Base-by-base conservation (phyloP, 176 grass and related monocot species). In the Pontederia paniculata region DNA sequence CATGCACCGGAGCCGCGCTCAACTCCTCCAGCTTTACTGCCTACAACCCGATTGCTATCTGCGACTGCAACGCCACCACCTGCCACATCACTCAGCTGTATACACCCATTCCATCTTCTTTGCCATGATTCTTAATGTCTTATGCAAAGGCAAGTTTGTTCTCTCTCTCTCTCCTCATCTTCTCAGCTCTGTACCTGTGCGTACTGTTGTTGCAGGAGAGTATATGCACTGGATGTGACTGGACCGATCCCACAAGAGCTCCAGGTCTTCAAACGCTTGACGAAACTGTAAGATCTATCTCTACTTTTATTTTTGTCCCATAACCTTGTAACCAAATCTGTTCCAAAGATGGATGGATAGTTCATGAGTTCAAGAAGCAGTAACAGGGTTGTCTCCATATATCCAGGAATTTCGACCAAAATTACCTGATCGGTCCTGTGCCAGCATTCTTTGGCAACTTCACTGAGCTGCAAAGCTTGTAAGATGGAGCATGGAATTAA, bases 1-100 rank as follows among this genome's bases (percentile, higher is more conserved):
- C 66, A 10, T 81, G 78, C 73, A 75, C 31, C 25, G 72, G 72
- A 3, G 49, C 12, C 5, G 72, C 72, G 11, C 70, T 22, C 20
- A 52, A 75, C n/a, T 17, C 17, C 4, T 66, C 52, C 10, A 10
- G 16, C 12, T 3, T 81, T 0, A 45, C 25, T 37, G 10, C 0
- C 0, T 75, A 70, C 58, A 81, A 71, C 43, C 78, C 78, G 0
- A 66, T 20, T 17, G 66, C 75, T 28, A 75, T 60, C 21, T 81
- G 78, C 21, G 45, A 71, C 13, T 81, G 78, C 58, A 48, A 67
- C 12, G 9, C 9, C 4, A 65, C 10, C 49, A 60, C 23, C 13
- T 81, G 78, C 45, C 78, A 81, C 21, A 75, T 75, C 21, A 9
- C 50, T 28, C 23, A 65, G 9, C 19, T 81, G 78, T 81, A 71